A percentile compares a stretch with the other conserved stretches of the same genome.
These are phyloP conservation scores for Stachybotrys chartarum DNA, from an alignment of 2,329 filamentous ascomycete species.

Conservation along the genomic window DNA sequence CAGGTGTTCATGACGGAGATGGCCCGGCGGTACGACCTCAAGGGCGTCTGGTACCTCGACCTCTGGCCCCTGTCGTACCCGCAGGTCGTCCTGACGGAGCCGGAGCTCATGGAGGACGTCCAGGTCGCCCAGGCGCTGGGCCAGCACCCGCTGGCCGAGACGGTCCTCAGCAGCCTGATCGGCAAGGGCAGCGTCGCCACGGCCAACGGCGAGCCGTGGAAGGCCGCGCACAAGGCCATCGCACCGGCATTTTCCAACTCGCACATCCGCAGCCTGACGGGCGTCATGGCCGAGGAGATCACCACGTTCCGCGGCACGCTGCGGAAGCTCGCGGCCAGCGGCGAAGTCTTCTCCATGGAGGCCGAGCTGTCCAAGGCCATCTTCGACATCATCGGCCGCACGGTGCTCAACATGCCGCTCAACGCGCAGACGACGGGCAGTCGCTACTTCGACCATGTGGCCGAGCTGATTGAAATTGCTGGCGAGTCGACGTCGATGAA, in stretches of 20 bases:
- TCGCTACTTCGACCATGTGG: conserved; percentile 9
- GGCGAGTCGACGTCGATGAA: conserved; percentile 1
- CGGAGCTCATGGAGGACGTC: conserved; percentile 15
- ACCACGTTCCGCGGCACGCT: conserved; percentile 11
- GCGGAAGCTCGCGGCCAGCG: conserved; percentile 4
- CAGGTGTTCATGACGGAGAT: conserved; percentile 15
- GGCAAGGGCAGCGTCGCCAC: conserved; percentile 7
- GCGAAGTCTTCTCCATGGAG: conserved; percentile 13
- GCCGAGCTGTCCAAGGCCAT: conserved; percentile 13
- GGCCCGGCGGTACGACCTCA: conserved; percentile 13
- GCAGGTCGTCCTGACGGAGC: conserved; percentile 16
- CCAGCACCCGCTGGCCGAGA: conserved; percentile 8
- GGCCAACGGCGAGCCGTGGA: conserved; percentile 18
- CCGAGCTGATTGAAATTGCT: conserved; percentile 3
- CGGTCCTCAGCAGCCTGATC: conserved; percentile 6
- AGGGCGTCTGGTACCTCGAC: conserved; percentile 21
- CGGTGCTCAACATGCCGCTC: conserved; percentile 11
- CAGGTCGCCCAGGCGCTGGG: conserved; percentile 10
- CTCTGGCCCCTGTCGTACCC: conserved; percentile 20
- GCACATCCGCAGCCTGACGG: conserved; percentile 14
- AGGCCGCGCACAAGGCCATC: conserved; percentile 18
- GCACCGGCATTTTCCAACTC: conserved; percentile 15
- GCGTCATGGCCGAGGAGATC: conserved; percentile 16
- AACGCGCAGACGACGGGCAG: conserved; percentile 11
- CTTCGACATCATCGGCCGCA: conserved; percentile 14